phyloP scores from a whole-genome alignment of 441 rosid genomes.

The Arabidopsis lyrata region DNA sequence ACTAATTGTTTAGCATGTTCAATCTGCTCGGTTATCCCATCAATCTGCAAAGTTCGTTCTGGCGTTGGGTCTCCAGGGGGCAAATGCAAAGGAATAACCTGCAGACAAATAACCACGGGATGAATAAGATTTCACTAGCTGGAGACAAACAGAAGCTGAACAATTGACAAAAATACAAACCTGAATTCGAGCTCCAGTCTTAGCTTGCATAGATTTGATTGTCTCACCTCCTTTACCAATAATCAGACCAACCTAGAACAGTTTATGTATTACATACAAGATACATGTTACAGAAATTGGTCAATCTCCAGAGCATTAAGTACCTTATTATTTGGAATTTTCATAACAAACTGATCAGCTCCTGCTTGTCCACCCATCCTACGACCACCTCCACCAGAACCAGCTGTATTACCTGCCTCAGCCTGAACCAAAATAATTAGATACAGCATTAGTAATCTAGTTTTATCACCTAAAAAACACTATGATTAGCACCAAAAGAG shows the following conservation, averaged over 20 bases:
- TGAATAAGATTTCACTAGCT: not conserved
- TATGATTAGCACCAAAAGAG: not conserved
- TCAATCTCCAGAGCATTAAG: conserved; percentile 9
- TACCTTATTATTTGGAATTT: conserved; percentile 91
- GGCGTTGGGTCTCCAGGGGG: conserved; percentile 89
- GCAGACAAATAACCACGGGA: conserved; percentile 19
- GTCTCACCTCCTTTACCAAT: conserved; percentile 99
- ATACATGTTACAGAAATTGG: conserved; percentile 9
- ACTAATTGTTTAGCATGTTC: conserved; percentile 93
- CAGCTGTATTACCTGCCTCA: conserved; percentile 81
- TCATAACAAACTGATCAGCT: conserved; percentile 78
- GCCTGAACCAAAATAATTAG: conserved; percentile 59
- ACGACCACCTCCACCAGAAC: conserved; percentile 65
- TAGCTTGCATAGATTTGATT: conserved; percentile 94
- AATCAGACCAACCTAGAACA: conserved; percentile 91
- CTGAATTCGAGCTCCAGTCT: conserved; percentile 95
- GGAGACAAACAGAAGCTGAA: not conserved
- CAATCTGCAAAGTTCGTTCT: conserved; percentile 86
- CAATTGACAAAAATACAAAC: conserved; percentile 45
- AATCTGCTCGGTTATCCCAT: conserved; percentile 93
- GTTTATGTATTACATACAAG: conserved; percentile 38
- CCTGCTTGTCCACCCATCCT: conserved; percentile 82
- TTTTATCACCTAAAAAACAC: not conserved
- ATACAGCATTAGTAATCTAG: not conserved
- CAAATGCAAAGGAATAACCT: conserved; percentile 96